These are phyloP conservation scores for Coffea canephora DNA, from an alignment of 257 asterid genomes.

Conservation along the genomic window DNA sequence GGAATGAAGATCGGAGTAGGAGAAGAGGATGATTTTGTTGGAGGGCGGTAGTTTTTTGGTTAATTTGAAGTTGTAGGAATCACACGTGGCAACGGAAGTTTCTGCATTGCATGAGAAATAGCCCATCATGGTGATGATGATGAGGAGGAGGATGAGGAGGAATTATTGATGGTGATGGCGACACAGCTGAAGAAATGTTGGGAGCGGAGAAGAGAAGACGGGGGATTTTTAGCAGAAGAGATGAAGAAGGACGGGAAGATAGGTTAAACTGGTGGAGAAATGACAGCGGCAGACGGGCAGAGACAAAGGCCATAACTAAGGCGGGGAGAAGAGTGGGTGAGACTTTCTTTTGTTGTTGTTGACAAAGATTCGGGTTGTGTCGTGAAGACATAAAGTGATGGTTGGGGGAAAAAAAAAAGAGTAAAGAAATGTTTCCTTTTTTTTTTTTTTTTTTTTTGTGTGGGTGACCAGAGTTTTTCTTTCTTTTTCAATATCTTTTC, in stretches of 20 bases:
- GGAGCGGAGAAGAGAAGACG: background rate
- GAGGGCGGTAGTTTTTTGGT: conserved; percentile 28
- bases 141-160: background rate
- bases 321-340: conserved; percentile 18
- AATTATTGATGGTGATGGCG: no score
- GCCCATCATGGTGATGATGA: conserved; percentile 45
- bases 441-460: conserved; percentile 6
- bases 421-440: conserved; percentile 4
- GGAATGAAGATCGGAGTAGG: conserved; percentile 52
- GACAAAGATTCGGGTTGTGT: conserved; percentile 16
- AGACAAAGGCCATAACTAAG: conserved; percentile 39
- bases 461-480: no score
- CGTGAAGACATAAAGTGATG: conserved; percentile 33
- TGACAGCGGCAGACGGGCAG: conserved; percentile 10
- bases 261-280: background rate
- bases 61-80: conserved; percentile 48
- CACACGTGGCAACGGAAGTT: conserved; percentile 67
- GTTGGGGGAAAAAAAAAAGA: background rate
- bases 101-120: conserved; percentile 67
- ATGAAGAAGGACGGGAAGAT: no score
- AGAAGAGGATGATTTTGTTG: conserved; percentile 34
- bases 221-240: background rate
- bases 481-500: no score
- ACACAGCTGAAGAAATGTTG: background rate
- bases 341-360: background rate